A percentile compares a stretch with the other conserved stretches of the same genome.
Conservation (phyloP, 768 basidiomycete species). For the Phaeotremella fagi region DNA sequence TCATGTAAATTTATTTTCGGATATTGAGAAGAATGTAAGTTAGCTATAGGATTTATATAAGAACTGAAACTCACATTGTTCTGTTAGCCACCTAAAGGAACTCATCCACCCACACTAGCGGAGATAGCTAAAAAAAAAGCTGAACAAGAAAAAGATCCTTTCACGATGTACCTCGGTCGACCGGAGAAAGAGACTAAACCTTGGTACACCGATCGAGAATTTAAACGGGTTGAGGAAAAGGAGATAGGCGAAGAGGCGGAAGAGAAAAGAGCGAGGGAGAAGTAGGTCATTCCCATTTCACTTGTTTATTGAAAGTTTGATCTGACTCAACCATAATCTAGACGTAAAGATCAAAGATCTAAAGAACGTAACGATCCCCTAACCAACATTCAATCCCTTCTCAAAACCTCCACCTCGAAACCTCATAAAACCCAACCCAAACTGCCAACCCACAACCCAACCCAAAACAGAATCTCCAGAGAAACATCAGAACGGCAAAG, state of each 20-base stretch:
- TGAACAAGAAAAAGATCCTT: constrained; percentile 41
- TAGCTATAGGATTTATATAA: background rate
- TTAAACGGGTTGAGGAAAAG: constrained; percentile 42
- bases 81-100: background rate
- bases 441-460: constrained; percentile 1
- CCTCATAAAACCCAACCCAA: background rate
- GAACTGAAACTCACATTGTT: background rate
- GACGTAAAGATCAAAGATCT: constrained; percentile 39
- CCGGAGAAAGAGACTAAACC: constrained; percentile 48
- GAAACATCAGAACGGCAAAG: constrained; percentile 38
- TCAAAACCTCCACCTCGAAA: constrained; percentile 16
- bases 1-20: constrained; percentile 49
- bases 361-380: constrained; percentile 44
- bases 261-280: constrained; percentile 26
- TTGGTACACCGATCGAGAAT: constrained; percentile 47
- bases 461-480: constrained; percentile 10
- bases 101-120: constrained; percentile 11
- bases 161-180: constrained; percentile 48
- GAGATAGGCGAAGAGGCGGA: constrained; percentile 45
- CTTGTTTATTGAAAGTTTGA: background rate
- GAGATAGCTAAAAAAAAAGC: constrained; percentile 38
- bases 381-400: constrained; percentile 32
- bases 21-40: constrained; percentile 45
- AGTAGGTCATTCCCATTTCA: constrained; percentile 2
- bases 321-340: constrained; percentile 1